Percentiles rank a stretch among this genome's conserved stretches.
Evolutionary conservation across 2,329 filamentous ascomycete species (phyloP).

Genomic region (Trichophyton schoenleinii): DNA sequence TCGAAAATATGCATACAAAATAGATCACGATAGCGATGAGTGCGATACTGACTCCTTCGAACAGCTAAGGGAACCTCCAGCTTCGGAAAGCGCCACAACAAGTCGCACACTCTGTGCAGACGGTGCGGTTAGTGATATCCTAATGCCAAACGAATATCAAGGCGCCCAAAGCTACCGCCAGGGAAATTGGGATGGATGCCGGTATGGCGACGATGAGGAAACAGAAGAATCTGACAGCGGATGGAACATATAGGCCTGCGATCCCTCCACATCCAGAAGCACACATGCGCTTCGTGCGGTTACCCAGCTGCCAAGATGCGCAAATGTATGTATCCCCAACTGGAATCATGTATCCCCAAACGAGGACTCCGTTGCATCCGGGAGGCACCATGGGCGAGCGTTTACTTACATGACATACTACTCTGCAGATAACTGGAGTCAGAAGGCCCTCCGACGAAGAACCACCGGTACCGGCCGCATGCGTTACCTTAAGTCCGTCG

Average conservation of each 20-base stretch:
- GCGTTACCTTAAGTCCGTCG: slow-evolving; percentile 84
- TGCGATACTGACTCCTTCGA: slow-evolving; percentile 33
- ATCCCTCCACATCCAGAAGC: slow-evolving; percentile 99
- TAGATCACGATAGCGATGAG: background rate
- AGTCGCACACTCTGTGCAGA: slow-evolving; percentile 96
- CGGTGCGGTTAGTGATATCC: slow-evolving; percentile 70
- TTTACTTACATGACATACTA: slow-evolving; percentile 4
- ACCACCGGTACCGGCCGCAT: slow-evolving; percentile 94
- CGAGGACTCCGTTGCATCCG: background rate
- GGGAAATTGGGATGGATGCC: slow-evolving; percentile 1
- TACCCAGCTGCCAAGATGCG: slow-evolving; percentile 95
- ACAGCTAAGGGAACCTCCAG: slow-evolving; percentile 60
- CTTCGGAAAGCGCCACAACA: slow-evolving; percentile 82
- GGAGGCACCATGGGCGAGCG: background rate
- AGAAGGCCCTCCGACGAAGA: slow-evolving; percentile 99
- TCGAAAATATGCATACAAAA: background rate
- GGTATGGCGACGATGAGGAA: background rate
- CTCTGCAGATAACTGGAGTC: slow-evolving; percentile 86
- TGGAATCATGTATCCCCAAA: background rate
- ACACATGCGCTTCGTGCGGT: slow-evolving; percentile 90
- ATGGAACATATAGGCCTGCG: slow-evolving; percentile 56
- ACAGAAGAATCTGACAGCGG: background rate
- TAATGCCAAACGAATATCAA: background rate
- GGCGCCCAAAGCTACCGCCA: slow-evolving; percentile 10
- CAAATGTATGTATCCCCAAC: slow-evolving; percentile 64